phyloP scores from a whole-genome alignment of 1,284 basidiomycete species.

The Butyriboletus appendiculatus region DNA sequence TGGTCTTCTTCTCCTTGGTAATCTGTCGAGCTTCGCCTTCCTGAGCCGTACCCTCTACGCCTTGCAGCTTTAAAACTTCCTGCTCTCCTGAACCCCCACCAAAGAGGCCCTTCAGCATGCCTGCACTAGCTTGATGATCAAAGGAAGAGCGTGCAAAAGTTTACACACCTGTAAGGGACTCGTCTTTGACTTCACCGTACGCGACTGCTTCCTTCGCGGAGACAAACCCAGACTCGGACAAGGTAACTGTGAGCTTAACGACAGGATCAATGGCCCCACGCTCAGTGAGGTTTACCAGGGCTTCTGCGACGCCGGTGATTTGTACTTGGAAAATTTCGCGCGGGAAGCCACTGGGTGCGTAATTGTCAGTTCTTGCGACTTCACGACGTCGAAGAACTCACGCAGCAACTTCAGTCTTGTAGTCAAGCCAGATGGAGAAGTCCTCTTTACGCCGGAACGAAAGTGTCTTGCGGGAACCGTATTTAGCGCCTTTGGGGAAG shows the following conservation, averaged over 20 bases:
- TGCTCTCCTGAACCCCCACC: constrained; percentile 49
- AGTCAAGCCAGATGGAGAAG: constrained; percentile 71
- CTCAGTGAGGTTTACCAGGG: constrained; percentile 74
- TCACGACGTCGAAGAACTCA: constrained; percentile 37
- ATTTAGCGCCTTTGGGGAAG: constrained; percentile 75
- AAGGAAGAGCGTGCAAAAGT: not conserved
- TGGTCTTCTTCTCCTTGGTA: constrained; percentile 41
- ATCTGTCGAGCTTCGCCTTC: constrained; percentile 26
- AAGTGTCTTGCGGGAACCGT: constrained; percentile 80
- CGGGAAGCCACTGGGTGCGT: constrained; percentile 56
- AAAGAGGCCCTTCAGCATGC: constrained; percentile 85
- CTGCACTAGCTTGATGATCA: constrained; percentile 38
- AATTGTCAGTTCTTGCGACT: constrained; percentile 5
- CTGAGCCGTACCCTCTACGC: constrained; percentile 21
- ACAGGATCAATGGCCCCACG: constrained; percentile 70
- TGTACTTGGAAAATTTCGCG: constrained; percentile 68
- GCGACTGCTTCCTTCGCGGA: constrained; percentile 76
- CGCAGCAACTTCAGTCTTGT: constrained; percentile 61
- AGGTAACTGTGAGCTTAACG: constrained; percentile 76
- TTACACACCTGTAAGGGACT: constrained; percentile 66
- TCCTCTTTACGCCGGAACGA: constrained; percentile 80
- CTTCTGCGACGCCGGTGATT: constrained; percentile 67
- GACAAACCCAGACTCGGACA: constrained; percentile 85
- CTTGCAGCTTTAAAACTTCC: constrained; percentile 22
- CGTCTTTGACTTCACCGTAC: constrained; percentile 76